A percentile compares a stretch with the other conserved stretches of the same genome.
Conservation (phyloP, 2,329 filamentous ascomycete species). For the Claviceps sp. region DNA sequence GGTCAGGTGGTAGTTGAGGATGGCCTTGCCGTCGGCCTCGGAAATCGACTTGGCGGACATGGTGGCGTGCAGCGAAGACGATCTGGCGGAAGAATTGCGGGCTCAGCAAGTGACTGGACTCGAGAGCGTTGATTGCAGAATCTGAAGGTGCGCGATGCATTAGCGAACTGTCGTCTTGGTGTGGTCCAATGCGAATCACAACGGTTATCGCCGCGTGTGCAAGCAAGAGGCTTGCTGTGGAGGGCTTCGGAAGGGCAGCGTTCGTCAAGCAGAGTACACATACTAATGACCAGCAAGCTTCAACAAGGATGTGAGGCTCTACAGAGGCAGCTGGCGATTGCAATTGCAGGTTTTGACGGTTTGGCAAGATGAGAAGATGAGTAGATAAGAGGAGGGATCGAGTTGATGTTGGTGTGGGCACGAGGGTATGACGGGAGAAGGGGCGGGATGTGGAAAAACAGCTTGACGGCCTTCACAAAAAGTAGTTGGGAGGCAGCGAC, state of each 20-base stretch:
- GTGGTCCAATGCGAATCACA: neutral
- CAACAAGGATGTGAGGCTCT: slow-evolving; percentile 1
- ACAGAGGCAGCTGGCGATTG: neutral
- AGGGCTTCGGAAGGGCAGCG: neutral
- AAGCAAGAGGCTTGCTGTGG: neutral
- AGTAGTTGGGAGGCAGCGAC: neutral
- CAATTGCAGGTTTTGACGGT: slow-evolving; percentile 2
- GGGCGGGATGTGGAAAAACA: slow-evolving; percentile 1
- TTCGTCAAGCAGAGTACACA: slow-evolving; percentile 2
- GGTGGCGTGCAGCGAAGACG: slow-evolving; percentile 17
- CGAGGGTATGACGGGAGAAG: neutral
- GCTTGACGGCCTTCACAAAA: slow-evolving; percentile 4
- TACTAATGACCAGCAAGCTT: slow-evolving; percentile 9
- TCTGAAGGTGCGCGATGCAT: slow-evolving; percentile 1
- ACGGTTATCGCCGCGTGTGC: neutral
- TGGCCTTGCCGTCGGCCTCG: slow-evolving; percentile 99
- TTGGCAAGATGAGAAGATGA: neutral
- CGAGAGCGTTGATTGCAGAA: neutral
- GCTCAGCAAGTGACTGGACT: neutral
- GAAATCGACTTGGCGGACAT: slow-evolving; percentile 75
- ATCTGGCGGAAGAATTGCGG: slow-evolving; percentile 4
- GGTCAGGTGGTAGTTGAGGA: slow-evolving; percentile 99
- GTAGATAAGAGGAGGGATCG: neutral
- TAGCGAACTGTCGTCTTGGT: neutral
- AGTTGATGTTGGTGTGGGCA: slow-evolving; percentile 1